Percentiles rank a stretch among this genome's conserved stretches.
Evolutionary conservation across 306 rosid species (phyloP).

Genomic region (Acacia confusa): DNA sequence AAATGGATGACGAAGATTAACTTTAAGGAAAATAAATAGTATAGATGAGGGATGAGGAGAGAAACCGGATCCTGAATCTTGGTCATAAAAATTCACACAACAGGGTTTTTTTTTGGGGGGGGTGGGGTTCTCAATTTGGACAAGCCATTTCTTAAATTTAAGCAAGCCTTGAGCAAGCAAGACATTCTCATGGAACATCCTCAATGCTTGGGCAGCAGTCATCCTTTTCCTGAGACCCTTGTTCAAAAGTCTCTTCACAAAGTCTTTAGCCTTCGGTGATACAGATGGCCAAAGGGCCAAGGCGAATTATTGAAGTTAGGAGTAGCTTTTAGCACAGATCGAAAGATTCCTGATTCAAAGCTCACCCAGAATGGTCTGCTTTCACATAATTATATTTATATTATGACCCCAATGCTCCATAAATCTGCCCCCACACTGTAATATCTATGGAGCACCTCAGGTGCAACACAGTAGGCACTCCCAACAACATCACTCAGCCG

Average conservation of each 20-base stretch:
- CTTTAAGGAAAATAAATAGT: too few species aligned
- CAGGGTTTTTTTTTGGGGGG: background rate
- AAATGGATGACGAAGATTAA: too few species aligned
- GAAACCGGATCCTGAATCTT: too few species aligned
- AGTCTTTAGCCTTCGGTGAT: constrained; percentile 88
- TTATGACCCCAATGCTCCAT: constrained; percentile 96
- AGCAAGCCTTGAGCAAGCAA: constrained; percentile 30
- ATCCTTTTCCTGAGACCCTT: constrained; percentile 96
- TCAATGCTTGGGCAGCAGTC: constrained; percentile 93
- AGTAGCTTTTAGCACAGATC: constrained; percentile 90
- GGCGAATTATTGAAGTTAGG: constrained; percentile 88
- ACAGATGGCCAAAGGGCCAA: constrained; percentile 98
- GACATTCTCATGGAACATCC: constrained; percentile 52
- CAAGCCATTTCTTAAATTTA: constrained; percentile 19
- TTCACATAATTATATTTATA: constrained; percentile 85
- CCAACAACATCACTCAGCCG: constrained; percentile 95
- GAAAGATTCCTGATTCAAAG: constrained; percentile 95
- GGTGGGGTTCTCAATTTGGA: constrained; percentile 8
- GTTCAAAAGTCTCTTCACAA: constrained; percentile 89
- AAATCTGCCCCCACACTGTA: constrained; percentile 91
- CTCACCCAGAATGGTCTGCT: constrained; percentile 98
- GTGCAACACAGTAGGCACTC: constrained; percentile 97
- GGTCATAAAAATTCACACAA: constrained; percentile 21
- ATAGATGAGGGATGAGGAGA: too few species aligned
- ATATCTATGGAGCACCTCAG: constrained; percentile 96